Evolutionary conservation across 768 basidiomycete genomes (phyloP), one percentile per base, ranked within the genome.

Genomic region (Boletus rubescentipes): DNA sequence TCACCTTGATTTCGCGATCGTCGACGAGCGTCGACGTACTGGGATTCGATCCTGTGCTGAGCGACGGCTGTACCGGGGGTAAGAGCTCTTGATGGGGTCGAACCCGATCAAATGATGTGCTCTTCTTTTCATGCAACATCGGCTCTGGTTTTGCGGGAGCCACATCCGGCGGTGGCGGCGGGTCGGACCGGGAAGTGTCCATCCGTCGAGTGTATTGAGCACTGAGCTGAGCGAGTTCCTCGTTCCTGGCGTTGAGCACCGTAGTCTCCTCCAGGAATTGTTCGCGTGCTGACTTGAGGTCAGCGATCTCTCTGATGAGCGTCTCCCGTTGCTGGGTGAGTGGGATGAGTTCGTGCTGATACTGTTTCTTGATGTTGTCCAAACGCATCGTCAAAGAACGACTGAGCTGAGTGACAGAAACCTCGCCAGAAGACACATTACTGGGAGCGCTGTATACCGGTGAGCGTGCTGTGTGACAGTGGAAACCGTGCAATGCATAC

Each of bases 221-320:
- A 59, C 89, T 90, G 40, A 98, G 81, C 68, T 93, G 89, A 1
- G 90, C 89, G 7, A 99, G 79, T 67, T 95, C 91, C 63, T 95
- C 93, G 72, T 98, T 98, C 44, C 93, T 85, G 7, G 86, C 86
- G 67, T 92, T 93, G 46, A 99, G 80, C 20, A 87, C 86, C 0
- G 93, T 88, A 1, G 93, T 91, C 74, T 99, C 97, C 64, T 96
- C 95, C 37, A 95, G 73, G 72, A 90, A 89, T 38, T 87, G 81
- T 59, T 97, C 93, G 31, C 92, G 84, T 1, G 89, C 84, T 15
- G 89, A 87, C 65, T 85, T 86, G 45, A 99, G 85, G 62, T 98
- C 95, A 3, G 79, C 75, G 51, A 98, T 85, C 72, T 98, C 96
- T 42, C 92, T 79, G 20, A 76, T 68, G 29, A 98, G 74, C 2